Evolutionary conservation across 768 basidiomycete species (phyloP).

Genomic region (Pleurotus pulmonarius): DNA sequence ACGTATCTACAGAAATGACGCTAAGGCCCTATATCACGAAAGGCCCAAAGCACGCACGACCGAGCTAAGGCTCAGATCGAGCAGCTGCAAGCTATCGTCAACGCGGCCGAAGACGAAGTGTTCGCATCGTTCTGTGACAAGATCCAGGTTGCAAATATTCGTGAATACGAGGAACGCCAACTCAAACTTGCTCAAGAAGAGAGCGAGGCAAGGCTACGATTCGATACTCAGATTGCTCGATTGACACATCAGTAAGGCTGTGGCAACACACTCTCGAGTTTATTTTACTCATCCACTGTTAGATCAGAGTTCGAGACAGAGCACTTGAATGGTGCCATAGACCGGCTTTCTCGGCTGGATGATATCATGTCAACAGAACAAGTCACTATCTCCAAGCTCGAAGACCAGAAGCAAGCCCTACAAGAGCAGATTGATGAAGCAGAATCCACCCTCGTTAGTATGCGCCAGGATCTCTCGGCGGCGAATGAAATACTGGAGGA

Average conservation of each 20-base stretch:
- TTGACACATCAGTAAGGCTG: conserved; percentile 73
- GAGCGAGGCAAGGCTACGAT: conserved; percentile 77
- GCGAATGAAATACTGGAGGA: conserved; percentile 68
- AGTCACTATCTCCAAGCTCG: conserved; percentile 46
- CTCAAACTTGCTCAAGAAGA: conserved; percentile 86
- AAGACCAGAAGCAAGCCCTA: conserved; percentile 50
- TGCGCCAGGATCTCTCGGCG: conserved; percentile 59
- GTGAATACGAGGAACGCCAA: conserved; percentile 92
- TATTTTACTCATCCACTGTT: background rate
- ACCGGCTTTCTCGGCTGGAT: conserved; percentile 56
- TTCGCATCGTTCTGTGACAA: conserved; percentile 76
- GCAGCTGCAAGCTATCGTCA: conserved; percentile 51
- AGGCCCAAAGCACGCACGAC: conserved; percentile 55
- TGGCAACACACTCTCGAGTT: conserved; percentile 18
- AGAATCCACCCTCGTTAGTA: conserved; percentile 48
- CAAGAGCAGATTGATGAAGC: conserved; percentile 58
- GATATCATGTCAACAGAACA: conserved; percentile 50
- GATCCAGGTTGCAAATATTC: conserved; percentile 77
- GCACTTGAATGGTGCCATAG: conserved; percentile 60
- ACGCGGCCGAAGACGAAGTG: conserved; percentile 76
- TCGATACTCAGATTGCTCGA: conserved; percentile 82
- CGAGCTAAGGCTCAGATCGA: conserved; percentile 53
- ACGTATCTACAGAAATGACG: too few species aligned
- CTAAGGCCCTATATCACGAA: background rate
- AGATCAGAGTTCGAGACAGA: conserved; percentile 83